phyloP scores from a whole-genome alignment of 2,329 filamentous ascomycete species.

The Davidsoniella virescens region DNA sequence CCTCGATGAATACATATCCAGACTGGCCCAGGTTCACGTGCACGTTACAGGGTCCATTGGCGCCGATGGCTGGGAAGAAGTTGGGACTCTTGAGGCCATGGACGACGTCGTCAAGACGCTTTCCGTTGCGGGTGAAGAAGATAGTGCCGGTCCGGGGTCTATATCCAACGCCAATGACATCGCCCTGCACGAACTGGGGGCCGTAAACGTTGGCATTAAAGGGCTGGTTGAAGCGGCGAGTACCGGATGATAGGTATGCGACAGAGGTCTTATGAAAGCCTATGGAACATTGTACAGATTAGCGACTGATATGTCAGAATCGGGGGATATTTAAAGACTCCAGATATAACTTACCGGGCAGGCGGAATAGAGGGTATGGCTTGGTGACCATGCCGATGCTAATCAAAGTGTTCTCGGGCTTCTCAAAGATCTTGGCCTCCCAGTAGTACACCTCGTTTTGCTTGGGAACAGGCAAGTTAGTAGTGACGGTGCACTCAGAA shows the following conservation, averaged over 20 bases:
- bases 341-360: slow-evolving; percentile 54
- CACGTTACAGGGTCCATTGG: slow-evolving; percentile 79
- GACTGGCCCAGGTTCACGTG: slow-evolving; percentile 98
- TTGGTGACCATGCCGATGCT: slow-evolving; percentile 94
- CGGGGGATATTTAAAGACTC: too few species aligned
- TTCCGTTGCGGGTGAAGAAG: slow-evolving; percentile 97
- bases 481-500: slow-evolving; percentile 91
- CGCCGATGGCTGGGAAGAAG: slow-evolving; percentile 94
- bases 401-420: slow-evolving; percentile 73
- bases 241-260: slow-evolving; percentile 77
- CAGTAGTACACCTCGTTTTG: slow-evolving; percentile 99
- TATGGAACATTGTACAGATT: slow-evolving; percentile 13
- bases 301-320: neutral
- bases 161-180: slow-evolving; percentile 92
- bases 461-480: slow-evolving; percentile 90
- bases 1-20: slow-evolving; percentile 97
- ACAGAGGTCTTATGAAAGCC: slow-evolving; percentile 87
- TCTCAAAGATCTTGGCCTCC: slow-evolving; percentile 98
- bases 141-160: slow-evolving; percentile 84
- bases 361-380: slow-evolving; percentile 83
- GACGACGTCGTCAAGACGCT: slow-evolving; percentile 85
- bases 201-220: slow-evolving; percentile 69
- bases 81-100: slow-evolving; percentile 91
- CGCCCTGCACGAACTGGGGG: slow-evolving; percentile 74
- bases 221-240: slow-evolving; percentile 81